These are phyloP conservation scores for Metschnikowia rubicola DNA, from an alignment of 805 yeast species.

Conservation along the genomic window DNA sequence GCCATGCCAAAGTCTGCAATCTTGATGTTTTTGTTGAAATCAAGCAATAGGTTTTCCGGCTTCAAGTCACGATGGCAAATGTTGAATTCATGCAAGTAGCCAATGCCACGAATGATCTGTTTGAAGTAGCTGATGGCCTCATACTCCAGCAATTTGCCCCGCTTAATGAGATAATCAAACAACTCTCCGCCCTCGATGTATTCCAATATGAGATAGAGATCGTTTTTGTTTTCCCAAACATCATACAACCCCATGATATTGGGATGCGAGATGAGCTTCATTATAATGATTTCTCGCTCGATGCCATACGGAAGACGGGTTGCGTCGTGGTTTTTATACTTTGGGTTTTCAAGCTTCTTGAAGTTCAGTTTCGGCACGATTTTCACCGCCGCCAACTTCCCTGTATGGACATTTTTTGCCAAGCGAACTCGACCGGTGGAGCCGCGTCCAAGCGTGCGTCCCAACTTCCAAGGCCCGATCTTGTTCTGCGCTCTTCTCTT, in stretches of 20 bases:
- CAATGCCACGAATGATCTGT: conserved; percentile 79
- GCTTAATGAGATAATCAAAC: conserved; percentile 84
- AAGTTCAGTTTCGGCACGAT: conserved; percentile 86
- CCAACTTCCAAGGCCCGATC: conserved; percentile 96
- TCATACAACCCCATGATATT: conserved; percentile 77
- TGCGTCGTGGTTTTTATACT: conserved; percentile 43
- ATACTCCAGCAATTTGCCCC: conserved; percentile 81
- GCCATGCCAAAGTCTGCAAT: conserved; percentile 99
- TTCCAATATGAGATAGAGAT: conserved; percentile 82
- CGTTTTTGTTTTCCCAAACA: conserved; percentile 85
- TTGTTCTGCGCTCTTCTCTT: conserved; percentile 48
- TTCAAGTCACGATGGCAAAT: conserved; percentile 86
- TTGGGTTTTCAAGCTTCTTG: conserved; percentile 45
- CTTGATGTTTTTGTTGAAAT: conserved; percentile 82
- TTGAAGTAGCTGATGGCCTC: conserved; percentile 90
- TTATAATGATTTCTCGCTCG: conserved; percentile 79
- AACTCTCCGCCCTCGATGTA: conserved; percentile 97
- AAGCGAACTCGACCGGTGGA: conserved; percentile 92
- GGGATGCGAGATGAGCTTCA: conserved; percentile 76
- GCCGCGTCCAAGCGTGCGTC: conserved; percentile 94
- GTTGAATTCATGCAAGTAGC: conserved; percentile 80
- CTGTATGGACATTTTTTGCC: conserved; percentile 81
- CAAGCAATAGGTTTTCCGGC: conserved; percentile 77
- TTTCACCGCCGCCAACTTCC: conserved; percentile 92
- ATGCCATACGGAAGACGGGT: conserved; percentile 73